Conservation (phyloP, 1,284 basidiomycete species). For the Cutaneotrichosporon spelunceum region DNA sequence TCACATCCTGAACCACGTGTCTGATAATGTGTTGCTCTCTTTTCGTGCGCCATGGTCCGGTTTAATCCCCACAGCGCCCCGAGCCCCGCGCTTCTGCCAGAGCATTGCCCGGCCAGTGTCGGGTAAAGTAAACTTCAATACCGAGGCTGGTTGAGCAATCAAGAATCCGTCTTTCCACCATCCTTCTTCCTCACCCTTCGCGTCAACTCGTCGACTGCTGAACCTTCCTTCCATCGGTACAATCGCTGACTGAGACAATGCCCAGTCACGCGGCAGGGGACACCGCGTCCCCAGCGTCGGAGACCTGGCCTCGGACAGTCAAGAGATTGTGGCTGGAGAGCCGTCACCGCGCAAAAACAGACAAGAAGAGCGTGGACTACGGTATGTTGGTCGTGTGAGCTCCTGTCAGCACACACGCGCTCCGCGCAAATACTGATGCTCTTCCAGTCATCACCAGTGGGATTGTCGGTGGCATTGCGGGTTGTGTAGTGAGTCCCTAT, state of each 20-base stretch:
- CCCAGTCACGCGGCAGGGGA: slow-evolving; percentile 22
- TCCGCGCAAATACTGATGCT: slow-evolving; percentile 4
- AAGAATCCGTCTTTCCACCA: slow-evolving; percentile 3
- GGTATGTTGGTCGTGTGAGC: slow-evolving; percentile 31
- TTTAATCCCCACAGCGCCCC: neutral
- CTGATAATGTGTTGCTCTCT: neutral
- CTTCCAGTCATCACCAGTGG: slow-evolving; percentile 56
- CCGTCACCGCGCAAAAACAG: slow-evolving; percentile 58
- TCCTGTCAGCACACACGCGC: too few relatives aligned
- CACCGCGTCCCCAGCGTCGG: slow-evolving; percentile 22
- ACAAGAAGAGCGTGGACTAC: slow-evolving; percentile 71
- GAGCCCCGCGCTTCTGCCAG: neutral
- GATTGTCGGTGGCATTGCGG: slow-evolving; percentile 86
- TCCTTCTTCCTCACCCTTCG: neutral
- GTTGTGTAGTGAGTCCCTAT: slow-evolving; percentile 73
- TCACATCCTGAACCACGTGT: neutral
- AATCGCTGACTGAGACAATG: slow-evolving; percentile 6
- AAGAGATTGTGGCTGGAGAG: slow-evolving; percentile 38
- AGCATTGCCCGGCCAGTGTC: neutral
- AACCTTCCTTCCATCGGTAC: neutral
- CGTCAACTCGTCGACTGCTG: neutral
- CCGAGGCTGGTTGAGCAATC: neutral
- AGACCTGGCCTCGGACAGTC: slow-evolving; percentile 6
- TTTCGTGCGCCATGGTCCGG: neutral
- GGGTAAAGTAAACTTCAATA: neutral